These are phyloP conservation scores for Penicillium canescens DNA, from an alignment of 495 filamentous ascomycete species.

Conservation along the genomic window DNA sequence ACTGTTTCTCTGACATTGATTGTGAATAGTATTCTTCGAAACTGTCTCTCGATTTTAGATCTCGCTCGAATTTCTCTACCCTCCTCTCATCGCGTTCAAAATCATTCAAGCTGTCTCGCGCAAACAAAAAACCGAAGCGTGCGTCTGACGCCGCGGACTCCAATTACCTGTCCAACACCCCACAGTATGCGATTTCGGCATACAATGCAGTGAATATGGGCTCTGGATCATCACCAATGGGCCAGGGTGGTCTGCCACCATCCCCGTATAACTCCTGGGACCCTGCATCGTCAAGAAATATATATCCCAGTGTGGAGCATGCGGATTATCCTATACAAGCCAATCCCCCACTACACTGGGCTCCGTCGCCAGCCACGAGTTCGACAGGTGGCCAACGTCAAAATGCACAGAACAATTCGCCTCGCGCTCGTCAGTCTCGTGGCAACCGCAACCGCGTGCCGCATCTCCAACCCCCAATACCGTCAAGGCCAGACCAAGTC, in stretches of 20 bases:
- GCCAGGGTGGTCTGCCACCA: not conserved
- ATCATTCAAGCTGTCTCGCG: constrained; percentile 16
- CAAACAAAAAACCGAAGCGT: constrained; percentile 19
- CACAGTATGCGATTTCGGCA: not conserved
- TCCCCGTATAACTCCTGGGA: not conserved
- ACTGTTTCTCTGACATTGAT: not conserved
- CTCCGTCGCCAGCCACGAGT: not conserved
- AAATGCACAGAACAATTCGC: not conserved
- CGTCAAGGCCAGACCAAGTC: constrained; percentile 1
- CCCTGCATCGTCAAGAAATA: not conserved
- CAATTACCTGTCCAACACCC: not conserved
- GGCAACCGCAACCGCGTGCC: not conserved
- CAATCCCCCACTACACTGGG: not conserved
- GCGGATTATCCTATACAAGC: not conserved
- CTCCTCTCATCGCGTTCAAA: not conserved
- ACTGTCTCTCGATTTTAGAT: not conserved
- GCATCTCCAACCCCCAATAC: not conserved
- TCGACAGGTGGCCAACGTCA: not conserved
- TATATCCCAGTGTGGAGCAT: not conserved
- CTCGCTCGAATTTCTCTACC: not conserved
- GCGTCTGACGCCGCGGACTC: constrained; percentile 6
- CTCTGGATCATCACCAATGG: not conserved
- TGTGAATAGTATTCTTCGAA: not conserved
- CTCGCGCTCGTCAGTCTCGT: not conserved
- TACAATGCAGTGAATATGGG: constrained; percentile 2